Evolutionary conservation across 2,329 filamentous ascomycete species (phyloP).

Genomic region (Mollisiaceae sp.): DNA sequence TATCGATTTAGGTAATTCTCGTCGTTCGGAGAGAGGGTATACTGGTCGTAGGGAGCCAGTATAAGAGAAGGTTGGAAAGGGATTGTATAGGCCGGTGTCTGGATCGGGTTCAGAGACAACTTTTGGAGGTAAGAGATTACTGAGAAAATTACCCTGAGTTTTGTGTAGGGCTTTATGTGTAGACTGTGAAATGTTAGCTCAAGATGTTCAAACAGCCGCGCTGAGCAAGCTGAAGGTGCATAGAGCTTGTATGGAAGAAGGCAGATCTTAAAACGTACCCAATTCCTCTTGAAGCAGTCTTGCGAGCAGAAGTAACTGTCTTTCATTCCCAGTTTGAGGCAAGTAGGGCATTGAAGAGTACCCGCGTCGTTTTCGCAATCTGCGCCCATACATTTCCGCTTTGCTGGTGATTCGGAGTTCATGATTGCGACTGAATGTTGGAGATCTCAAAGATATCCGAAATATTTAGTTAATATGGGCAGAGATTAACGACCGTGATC

Average conservation of each 20-base stretch:
- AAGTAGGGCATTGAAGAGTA: conserved; percentile 90
- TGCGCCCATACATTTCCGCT: conserved; percentile 77
- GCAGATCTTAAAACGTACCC: conserved; percentile 66
- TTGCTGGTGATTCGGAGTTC: conserved; percentile 52
- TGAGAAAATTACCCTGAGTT: conserved; percentile 75
- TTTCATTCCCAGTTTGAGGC: conserved; percentile 83
- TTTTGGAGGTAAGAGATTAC: conserved; percentile 76
- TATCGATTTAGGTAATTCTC: conserved; percentile 80
- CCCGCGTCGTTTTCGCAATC: conserved; percentile 90
- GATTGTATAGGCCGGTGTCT: conserved; percentile 90
- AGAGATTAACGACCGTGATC: conserved; percentile 3
- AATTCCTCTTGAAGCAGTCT: conserved; percentile 98
- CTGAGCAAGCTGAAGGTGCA: neutral
- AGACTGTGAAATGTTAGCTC: conserved; percentile 55
- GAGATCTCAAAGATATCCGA: neutral
- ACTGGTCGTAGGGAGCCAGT: conserved; percentile 83
- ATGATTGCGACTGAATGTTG: conserved; percentile 21
- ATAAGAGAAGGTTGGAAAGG: conserved; percentile 86
- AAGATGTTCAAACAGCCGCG: neutral
- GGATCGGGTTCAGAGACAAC: conserved; percentile 89
- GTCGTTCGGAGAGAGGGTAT: conserved; percentile 78
- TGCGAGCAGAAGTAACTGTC: conserved; percentile 98
- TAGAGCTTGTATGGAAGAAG: neutral
- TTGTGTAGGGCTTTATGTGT: conserved; percentile 88
- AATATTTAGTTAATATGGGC: neutral